These are phyloP conservation scores for Monilinia fructigena DNA, from an alignment of 2,329 filamentous ascomycete genomes.

Conservation along the genomic window DNA sequence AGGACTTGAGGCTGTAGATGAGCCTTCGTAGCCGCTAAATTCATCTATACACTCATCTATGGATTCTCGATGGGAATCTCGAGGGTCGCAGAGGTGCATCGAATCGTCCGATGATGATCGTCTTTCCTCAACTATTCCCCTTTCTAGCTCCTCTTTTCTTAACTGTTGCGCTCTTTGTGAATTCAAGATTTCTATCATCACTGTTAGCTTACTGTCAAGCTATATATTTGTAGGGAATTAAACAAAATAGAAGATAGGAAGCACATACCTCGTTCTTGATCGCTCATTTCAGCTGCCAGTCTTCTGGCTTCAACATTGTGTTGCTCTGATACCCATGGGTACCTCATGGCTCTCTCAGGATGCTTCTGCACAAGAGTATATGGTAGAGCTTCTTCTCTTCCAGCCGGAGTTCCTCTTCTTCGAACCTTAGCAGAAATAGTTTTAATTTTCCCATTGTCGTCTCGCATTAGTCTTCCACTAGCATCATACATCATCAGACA, in stretches of 20 bases:
- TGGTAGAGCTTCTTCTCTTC: conserved; percentile 23
- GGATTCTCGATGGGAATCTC: no score
- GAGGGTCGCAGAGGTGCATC: not conserved
- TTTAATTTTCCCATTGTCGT: conserved; percentile 23
- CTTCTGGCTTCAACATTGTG: conserved; percentile 22
- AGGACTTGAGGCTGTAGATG: conserved; percentile 1
- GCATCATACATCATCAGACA: conserved; percentile 14
- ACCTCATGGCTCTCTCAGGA: conserved; percentile 22
- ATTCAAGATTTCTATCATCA: not conserved
- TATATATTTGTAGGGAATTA: not conserved
- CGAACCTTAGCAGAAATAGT: conserved; percentile 23
- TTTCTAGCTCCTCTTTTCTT: not conserved
- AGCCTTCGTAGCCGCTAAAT: conserved; percentile 4
- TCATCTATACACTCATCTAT: conserved; percentile 11
- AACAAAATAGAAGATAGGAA: not conserved
- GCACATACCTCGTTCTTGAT: conserved; percentile 13
- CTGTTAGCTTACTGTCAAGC: conserved; percentile 1
- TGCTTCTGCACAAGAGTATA: conserved; percentile 24
- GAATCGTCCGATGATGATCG: not conserved
- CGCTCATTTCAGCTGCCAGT: conserved; percentile 5
- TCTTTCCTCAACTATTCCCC: not conserved
- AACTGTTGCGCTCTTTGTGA: conserved; percentile 4
- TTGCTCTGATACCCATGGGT: conserved; percentile 23
- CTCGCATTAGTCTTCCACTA: conserved; percentile 7
- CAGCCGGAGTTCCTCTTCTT: conserved; percentile 18